A percentile compares a stretch with the other conserved stretches of the same genome.
phyloP scores from a whole-genome alignment of 257 asterid species.

The Rubia yunnanensis region DNA sequence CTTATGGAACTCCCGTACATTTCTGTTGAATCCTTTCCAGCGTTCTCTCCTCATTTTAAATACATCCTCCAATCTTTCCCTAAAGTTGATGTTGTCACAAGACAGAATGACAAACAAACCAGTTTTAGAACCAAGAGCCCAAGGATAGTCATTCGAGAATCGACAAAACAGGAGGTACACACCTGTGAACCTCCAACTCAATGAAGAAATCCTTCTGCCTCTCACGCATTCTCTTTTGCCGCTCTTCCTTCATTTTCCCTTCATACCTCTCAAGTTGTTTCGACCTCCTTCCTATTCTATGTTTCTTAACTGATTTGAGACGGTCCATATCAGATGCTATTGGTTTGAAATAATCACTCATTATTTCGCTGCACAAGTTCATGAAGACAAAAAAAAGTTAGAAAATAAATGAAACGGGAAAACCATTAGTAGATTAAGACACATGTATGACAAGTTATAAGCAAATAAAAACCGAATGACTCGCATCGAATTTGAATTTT shows the following conservation, averaged over 20 bases:
- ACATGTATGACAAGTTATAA: not conserved
- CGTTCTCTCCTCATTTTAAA: conserved; percentile 92
- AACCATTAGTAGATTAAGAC: not conserved
- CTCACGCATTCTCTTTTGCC: conserved; percentile 87
- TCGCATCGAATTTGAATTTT: not conserved
- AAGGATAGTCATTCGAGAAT: not conserved
- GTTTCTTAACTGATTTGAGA: conserved; percentile 79
- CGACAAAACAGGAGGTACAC: conserved; percentile 12
- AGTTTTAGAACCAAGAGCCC: not conserved
- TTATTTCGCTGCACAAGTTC: conserved; percentile 56
- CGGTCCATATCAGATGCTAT: conserved; percentile 72
- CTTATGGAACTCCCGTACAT: conserved; percentile 88
- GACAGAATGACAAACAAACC: conserved; percentile 3
- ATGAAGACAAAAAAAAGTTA: not conserved
- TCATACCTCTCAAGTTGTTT: conserved; percentile 92
- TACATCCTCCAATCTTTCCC: conserved; percentile 92
- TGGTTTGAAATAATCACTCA: conserved; percentile 81
- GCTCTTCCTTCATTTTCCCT: conserved; percentile 98
- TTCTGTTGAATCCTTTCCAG: conserved; percentile 81
- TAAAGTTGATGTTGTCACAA: conserved; percentile 25
- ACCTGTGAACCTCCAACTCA: conserved; percentile 97
- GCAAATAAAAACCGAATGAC: conserved; percentile 1
- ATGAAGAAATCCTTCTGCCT: conserved; percentile 96
- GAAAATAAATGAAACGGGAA: not conserved
- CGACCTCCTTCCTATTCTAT: conserved; percentile 95